A percentile compares a stretch with the other conserved stretches of the same genome.
These are phyloP conservation scores for Phalaenopsis equestris DNA, from an alignment of 106 monocot species.

Conservation along the genomic window DNA sequence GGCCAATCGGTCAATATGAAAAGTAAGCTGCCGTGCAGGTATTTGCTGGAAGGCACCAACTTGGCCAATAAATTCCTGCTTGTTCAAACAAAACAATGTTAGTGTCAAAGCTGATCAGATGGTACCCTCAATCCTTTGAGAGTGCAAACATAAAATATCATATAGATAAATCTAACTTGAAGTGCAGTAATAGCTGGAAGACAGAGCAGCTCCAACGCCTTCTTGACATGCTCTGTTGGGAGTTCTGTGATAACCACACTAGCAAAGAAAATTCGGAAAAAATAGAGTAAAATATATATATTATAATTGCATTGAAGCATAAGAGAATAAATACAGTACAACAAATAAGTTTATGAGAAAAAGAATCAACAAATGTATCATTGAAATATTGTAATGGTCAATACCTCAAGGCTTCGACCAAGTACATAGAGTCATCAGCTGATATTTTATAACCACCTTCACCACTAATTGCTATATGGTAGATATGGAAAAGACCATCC, in stretches of 20 bases:
- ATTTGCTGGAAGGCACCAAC: constrained; percentile 57
- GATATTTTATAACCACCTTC: constrained; percentile 86
- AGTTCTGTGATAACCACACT: constrained; percentile 82
- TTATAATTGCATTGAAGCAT: neutral
- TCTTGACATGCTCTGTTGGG: constrained; percentile 70
- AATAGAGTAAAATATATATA: neutral
- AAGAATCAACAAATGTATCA: neutral
- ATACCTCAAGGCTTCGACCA: constrained; percentile 95
- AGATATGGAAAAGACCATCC: constrained; percentile 86
- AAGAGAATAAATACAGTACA: neutral
- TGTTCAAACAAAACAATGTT: constrained; percentile 9
- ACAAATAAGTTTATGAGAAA: constrained; percentile 7
- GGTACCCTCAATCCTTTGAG: neutral
- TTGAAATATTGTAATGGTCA: neutral
- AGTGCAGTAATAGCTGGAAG: constrained; percentile 57
- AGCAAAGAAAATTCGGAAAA: constrained; percentile 11
- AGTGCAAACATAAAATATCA: neutral
- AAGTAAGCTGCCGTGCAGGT: constrained; percentile 64
- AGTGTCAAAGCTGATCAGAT: neutral
- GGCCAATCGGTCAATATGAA: constrained; percentile 85
- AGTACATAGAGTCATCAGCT: constrained; percentile 74
- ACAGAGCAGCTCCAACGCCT: constrained; percentile 74
- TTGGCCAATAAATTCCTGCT: constrained; percentile 61
- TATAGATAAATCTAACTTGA: constrained; percentile 33
- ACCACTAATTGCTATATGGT: constrained; percentile 89